phyloP scores from a whole-genome alignment of 768 basidiomycete genomes.

The Guyanaporus albipodus region DNA sequence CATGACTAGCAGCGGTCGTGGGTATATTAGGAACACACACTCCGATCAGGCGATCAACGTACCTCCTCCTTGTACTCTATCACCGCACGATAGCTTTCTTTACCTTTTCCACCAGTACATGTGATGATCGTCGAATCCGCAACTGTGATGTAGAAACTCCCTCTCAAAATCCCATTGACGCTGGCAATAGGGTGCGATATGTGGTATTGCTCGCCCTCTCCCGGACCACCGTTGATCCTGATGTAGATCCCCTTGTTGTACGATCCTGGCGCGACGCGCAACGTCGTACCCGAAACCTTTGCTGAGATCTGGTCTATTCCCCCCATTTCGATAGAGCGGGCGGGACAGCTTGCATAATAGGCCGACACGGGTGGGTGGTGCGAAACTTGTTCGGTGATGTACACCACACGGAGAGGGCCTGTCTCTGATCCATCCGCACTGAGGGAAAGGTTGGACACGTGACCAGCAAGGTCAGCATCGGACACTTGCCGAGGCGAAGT shows the following conservation, averaged over 20 bases:
- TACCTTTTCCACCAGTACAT: constrained; percentile 63
- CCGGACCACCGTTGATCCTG: constrained; percentile 66
- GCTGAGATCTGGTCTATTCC: constrained; percentile 95
- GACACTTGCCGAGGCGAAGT: constrained; percentile 46
- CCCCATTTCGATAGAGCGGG: constrained; percentile 61
- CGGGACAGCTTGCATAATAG: constrained; percentile 74
- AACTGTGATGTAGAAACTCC: constrained; percentile 88
- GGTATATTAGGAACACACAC: background rate
- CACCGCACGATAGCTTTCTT: constrained; percentile 67
- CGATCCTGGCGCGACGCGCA: constrained; percentile 79
- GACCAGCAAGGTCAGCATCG: constrained; percentile 43
- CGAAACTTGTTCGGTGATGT: constrained; percentile 89
- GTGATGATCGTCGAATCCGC: constrained; percentile 77
- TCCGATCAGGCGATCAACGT: constrained; percentile 22
- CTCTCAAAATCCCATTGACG: constrained; percentile 90
- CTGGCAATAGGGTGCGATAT: constrained; percentile 86
- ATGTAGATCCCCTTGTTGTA: constrained; percentile 90
- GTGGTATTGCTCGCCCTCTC: constrained; percentile 77
- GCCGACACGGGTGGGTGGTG: constrained; percentile 96
- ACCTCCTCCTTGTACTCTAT: constrained; percentile 98
- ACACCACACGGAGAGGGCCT: constrained; percentile 60
- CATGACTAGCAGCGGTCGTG: constrained; percentile 53
- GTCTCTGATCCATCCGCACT: constrained; percentile 31
- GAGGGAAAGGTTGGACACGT: constrained; percentile 61
- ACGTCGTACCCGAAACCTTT: constrained; percentile 81